Evolutionary conservation across 2,329 filamentous ascomycete genomes (phyloP).

Genomic region (Tolypocladium inflatum): DNA sequence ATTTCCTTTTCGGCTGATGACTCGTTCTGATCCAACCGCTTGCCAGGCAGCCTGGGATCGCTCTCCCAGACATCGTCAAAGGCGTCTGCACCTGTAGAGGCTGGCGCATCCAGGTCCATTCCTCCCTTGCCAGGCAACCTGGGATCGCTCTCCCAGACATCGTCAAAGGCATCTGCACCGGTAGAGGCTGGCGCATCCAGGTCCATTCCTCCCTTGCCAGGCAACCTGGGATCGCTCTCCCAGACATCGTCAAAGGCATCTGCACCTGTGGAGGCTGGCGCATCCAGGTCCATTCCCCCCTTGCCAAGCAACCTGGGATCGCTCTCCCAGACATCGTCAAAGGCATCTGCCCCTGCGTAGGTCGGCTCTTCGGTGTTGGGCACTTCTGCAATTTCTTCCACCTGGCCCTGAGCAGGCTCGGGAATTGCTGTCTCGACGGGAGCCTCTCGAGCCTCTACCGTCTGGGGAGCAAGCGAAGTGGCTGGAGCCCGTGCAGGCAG

Average conservation of each 20-base stretch:
- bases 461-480: neutral
- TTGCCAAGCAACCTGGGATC: neutral
- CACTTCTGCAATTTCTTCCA: neutral
- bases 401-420: neutral
- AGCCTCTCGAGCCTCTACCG: neutral
- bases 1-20: neutral
- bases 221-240: neutral
- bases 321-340: neutral
- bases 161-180: neutral
- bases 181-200: neutral
- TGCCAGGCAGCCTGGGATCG: neutral
- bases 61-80: neutral
- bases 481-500: neutral
- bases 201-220: neutral
- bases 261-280: neutral
- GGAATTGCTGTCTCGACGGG: neutral
- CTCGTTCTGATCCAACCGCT: neutral
- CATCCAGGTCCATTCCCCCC: no score
- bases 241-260: neutral
- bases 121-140: neutral
- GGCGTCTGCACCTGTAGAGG: neutral
- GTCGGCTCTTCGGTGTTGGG: neutral
- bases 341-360: neutral
- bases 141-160: conserved; percentile 1
- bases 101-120: no score